phyloP scores from a whole-genome alignment of 2,329 filamentous ascomycete species.

The Macrophomina phaseolina region DNA sequence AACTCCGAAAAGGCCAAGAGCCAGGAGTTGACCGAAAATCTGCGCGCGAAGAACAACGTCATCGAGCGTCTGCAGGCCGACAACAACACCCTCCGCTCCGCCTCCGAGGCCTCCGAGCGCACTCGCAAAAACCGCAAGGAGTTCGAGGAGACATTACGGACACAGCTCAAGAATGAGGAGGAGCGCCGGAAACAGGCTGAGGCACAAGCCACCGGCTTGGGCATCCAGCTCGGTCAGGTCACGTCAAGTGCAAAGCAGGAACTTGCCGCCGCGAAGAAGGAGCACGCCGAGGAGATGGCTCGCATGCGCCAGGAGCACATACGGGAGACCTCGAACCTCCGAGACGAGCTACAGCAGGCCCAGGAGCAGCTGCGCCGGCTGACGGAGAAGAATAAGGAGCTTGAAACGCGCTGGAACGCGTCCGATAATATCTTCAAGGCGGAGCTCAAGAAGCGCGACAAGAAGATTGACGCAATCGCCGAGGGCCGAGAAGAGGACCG shows the following conservation, averaged over 20 bases:
- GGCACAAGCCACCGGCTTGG: constrained; percentile 22
- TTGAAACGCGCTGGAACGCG: constrained; percentile 24
- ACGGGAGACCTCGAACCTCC: constrained; percentile 14
- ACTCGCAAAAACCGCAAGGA: constrained; percentile 22
- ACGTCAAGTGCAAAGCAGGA: constrained; percentile 15
- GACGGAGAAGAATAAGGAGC: constrained; percentile 24
- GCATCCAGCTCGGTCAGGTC: constrained; percentile 24
- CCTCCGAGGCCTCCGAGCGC: constrained; percentile 18
- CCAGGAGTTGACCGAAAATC: constrained; percentile 69
- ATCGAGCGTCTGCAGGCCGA: constrained; percentile 60
- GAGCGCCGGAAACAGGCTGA: constrained; percentile 24
- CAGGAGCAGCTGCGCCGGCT: constrained; percentile 15
- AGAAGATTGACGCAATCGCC: constrained; percentile 2
- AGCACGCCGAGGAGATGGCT: constrained; percentile 19
- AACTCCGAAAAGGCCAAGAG: constrained; percentile 48
- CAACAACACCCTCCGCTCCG: constrained; percentile 23
- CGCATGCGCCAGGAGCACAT: constrained; percentile 5
- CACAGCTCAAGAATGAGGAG: constrained; percentile 25
- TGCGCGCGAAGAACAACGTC: constrained; percentile 69
- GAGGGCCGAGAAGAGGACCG: constrained; percentile 11
- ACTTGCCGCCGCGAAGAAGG: constrained; percentile 19
- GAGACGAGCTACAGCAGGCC: constrained; percentile 22
- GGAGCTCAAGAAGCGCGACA: constrained; percentile 22
- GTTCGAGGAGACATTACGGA: constrained; percentile 23
- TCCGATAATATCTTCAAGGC: constrained; percentile 17